Evolutionary conservation across 2,329 filamentous ascomycete genomes (phyloP).

Genomic region (Phyllosticta ampelicida): DNA sequence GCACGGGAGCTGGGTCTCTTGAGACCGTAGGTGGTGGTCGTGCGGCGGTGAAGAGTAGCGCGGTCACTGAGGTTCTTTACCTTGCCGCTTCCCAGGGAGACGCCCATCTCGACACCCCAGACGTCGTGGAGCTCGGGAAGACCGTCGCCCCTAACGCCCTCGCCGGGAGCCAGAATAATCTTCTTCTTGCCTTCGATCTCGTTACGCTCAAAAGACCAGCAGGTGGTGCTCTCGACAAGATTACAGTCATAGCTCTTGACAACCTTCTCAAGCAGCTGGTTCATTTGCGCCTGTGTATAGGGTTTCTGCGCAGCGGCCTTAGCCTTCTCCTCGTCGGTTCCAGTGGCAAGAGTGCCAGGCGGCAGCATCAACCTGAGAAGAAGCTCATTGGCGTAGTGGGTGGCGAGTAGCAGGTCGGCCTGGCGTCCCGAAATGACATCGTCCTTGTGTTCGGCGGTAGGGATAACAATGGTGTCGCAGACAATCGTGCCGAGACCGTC

Average conservation of each 20-base stretch:
- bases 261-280: constrained; percentile 78
- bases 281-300: constrained; percentile 78
- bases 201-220: constrained; percentile 91
- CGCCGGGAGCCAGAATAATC: constrained; percentile 80
- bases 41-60: constrained; percentile 85
- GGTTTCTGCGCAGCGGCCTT: constrained; percentile 73
- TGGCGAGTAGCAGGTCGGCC: constrained; percentile 83
- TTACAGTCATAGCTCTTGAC: constrained; percentile 84
- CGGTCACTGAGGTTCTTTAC: constrained; percentile 85
- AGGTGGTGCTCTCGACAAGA: constrained; percentile 94
- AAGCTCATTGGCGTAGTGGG: constrained; percentile 91
- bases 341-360: constrained; percentile 70
- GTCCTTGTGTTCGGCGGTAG: constrained; percentile 47
- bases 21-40: constrained; percentile 78
- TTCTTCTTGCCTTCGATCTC: constrained; percentile 98
- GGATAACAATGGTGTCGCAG: constrained; percentile 79
- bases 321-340: constrained; percentile 89
- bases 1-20: constrained; percentile 87
- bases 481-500: constrained; percentile 95
- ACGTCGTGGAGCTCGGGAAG: constrained; percentile 81
- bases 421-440: constrained; percentile 62
- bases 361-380: constrained; percentile 85
- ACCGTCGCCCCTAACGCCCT: constrained; percentile 86
- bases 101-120: constrained; percentile 94
- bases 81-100: constrained; percentile 86